phyloP scores from a whole-genome alignment of 768 basidiomycete species.

The Amylocystis lapponica region DNA sequence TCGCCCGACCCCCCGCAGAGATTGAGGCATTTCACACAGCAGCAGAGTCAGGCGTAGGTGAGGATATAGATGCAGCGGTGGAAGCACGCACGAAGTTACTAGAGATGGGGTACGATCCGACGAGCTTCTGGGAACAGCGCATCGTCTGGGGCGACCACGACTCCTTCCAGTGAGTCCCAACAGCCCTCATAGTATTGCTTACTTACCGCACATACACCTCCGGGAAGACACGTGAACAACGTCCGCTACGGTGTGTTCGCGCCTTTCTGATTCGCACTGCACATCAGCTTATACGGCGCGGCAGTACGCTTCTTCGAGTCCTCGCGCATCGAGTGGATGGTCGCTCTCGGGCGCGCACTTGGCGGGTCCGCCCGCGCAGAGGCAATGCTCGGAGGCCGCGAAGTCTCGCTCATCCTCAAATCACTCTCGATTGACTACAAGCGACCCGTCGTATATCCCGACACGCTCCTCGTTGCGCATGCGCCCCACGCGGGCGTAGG shows the following conservation, averaged over 20 bases:
- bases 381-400: constrained; percentile 56
- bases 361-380: constrained; percentile 52
- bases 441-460: constrained; percentile 70
- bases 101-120: constrained; percentile 49
- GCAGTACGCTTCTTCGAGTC: constrained; percentile 69
- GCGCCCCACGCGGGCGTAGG: constrained; percentile 35
- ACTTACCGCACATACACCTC: neutral
- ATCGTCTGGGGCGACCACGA: constrained; percentile 82
- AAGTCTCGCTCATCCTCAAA: constrained; percentile 71
- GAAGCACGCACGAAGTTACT: constrained; percentile 40
- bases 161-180: constrained; percentile 57
- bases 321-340: constrained; percentile 66
- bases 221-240: constrained; percentile 71
- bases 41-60: constrained; percentile 1
- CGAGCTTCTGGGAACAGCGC: constrained; percentile 71
- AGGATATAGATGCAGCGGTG: constrained; percentile 15
- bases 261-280: neutral
- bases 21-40: constrained; percentile 1
- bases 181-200: neutral
- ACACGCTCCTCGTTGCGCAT: constrained; percentile 68
- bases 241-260: constrained; percentile 64
- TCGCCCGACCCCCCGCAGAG: constrained; percentile 44
- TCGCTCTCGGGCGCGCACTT: constrained; percentile 47
- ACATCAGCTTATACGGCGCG: too few species aligned
- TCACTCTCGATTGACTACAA: constrained; percentile 61